These are phyloP conservation scores for Pyrenochaeta sp. DNA, from an alignment of 2,329 filamentous ascomycete species.

Conservation along the genomic window DNA sequence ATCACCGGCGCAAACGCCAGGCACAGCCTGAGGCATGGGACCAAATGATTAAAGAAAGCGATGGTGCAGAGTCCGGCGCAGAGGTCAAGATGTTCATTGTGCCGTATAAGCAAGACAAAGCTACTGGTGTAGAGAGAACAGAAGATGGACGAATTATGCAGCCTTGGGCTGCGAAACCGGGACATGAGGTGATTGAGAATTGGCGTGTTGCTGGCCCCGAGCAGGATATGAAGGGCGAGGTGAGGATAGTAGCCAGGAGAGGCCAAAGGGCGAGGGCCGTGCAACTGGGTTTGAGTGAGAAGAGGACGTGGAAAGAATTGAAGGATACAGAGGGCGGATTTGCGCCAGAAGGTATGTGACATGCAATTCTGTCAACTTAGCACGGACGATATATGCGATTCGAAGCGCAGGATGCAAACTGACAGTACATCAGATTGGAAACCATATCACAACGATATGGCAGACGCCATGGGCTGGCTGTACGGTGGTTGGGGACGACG, in stretches of 20 bases:
- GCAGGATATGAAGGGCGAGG: slow-evolving; percentile 43
- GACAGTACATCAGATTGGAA: slow-evolving; percentile 35
- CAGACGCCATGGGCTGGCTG: slow-evolving; percentile 47
- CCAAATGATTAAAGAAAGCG: slow-evolving; percentile 38
- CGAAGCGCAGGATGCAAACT: slow-evolving; percentile 1
- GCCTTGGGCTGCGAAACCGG: slow-evolving; percentile 41
- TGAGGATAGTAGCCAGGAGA: slow-evolving; percentile 42
- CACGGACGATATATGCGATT: not conserved
- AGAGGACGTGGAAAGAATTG: slow-evolving; percentile 40
- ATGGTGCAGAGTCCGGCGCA: slow-evolving; percentile 40
- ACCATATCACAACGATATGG: slow-evolving; percentile 47
- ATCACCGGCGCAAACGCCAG: slow-evolving; percentile 36
- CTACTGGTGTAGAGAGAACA: slow-evolving; percentile 20
- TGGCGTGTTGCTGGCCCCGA: slow-evolving; percentile 36
- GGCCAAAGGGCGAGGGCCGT: slow-evolving; percentile 34
- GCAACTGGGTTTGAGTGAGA: slow-evolving; percentile 38
- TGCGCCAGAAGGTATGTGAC: slow-evolving; percentile 35
- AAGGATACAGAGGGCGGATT: slow-evolving; percentile 39
- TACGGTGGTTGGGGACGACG: slow-evolving; percentile 45
- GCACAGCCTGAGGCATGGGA: slow-evolving; percentile 45
- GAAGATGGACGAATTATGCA: slow-evolving; percentile 32
- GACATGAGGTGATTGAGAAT: slow-evolving; percentile 41
- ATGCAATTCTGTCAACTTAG: not conserved
- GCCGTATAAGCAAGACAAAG: slow-evolving; percentile 22
- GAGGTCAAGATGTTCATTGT: slow-evolving; percentile 46